Conservation (phyloP, 805 yeast genomes). For the Candida nanaspora region DNA sequence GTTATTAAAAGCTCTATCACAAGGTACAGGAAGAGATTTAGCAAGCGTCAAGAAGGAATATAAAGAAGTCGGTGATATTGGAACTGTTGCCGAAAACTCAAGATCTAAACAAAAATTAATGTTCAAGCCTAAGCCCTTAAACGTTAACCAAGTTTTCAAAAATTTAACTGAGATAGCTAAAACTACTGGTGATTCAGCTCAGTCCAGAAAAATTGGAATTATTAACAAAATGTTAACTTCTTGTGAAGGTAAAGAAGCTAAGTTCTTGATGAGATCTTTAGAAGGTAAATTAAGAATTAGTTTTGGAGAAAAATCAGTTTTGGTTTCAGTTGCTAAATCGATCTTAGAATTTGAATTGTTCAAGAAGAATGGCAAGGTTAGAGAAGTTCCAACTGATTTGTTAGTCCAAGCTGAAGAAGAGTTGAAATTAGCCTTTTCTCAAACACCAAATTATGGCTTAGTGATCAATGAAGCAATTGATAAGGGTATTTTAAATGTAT, state of each 20-base stretch:
- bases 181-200: slow-evolving; percentile 75
- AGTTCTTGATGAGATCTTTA: slow-evolving; percentile 78
- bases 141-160: slow-evolving; percentile 64
- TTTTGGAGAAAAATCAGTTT: slow-evolving; percentile 87
- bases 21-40: slow-evolving; percentile 77
- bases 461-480: slow-evolving; percentile 60
- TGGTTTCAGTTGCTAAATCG: slow-evolving; percentile 80
- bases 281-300: slow-evolving; percentile 94
- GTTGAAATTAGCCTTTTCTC: slow-evolving; percentile 81
- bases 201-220: slow-evolving; percentile 63
- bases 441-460: slow-evolving; percentile 83
- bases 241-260: slow-evolving; percentile 82
- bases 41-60: slow-evolving; percentile 68
- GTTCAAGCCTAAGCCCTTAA: slow-evolving; percentile 85
- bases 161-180: slow-evolving; percentile 72
- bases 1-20: slow-evolving; percentile 80
- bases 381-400: slow-evolving; percentile 30
- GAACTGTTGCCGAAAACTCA: slow-evolving; percentile 78
- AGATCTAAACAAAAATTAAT: slow-evolving; percentile 83
- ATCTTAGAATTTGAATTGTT: slow-evolving; percentile 53
- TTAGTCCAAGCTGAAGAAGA: slow-evolving; percentile 65
- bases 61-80: slow-evolving; percentile 81
- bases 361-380: slow-evolving; percentile 17
- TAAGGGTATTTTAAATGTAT: slow-evolving; percentile 59
- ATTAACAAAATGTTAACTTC: slow-evolving; percentile 83